Conservation (phyloP, 176 grass and related monocot species). For the Triticum turgidum region DNA sequence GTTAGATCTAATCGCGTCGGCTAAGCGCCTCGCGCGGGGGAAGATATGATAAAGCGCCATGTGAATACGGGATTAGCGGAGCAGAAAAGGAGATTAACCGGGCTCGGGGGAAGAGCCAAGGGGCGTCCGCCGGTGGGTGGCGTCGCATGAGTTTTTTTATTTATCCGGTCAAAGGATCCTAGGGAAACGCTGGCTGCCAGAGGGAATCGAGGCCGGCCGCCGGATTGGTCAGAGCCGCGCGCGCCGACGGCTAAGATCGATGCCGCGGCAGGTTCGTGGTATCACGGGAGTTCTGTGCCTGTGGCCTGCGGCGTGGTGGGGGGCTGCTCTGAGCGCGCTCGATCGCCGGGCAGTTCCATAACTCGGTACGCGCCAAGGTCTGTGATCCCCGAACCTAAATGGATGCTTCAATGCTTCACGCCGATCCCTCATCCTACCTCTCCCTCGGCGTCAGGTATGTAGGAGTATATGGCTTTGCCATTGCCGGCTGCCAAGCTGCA, state of each 20-base stretch:
- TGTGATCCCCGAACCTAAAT: not conserved
- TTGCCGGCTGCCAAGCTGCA: not conserved
- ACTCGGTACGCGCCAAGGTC: constrained; percentile 25
- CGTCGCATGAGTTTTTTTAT: not conserved
- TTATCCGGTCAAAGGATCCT: constrained; percentile 37
- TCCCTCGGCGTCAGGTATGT: too few relatives aligned
- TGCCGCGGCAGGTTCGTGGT: not conserved
- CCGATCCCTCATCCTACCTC: not conserved
- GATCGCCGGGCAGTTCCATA: constrained; percentile 21
- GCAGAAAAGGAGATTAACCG: not conserved
- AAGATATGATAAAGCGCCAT: not conserved
- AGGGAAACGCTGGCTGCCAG: constrained; percentile 15
- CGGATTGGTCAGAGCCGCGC: constrained; percentile 8
- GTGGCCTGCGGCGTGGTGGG: not conserved
- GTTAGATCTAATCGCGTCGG: constrained; percentile 31
- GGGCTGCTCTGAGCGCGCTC: not conserved
- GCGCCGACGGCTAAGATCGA: not conserved
- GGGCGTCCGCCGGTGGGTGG: constrained; percentile 6
- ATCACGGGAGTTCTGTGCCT: constrained; percentile 21
- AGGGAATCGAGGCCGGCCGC: constrained; percentile 30
- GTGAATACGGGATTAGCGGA: constrained; percentile 27
- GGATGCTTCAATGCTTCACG: not conserved
- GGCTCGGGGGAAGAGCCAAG: not conserved
- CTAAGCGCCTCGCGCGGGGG: not conserved
- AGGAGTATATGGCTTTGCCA: not conserved